Evolutionary conservation across 2,329 filamentous ascomycete species (phyloP), one percentile per base, ranked within the genome.

Genomic region (Madurella mycetomatis): DNA sequence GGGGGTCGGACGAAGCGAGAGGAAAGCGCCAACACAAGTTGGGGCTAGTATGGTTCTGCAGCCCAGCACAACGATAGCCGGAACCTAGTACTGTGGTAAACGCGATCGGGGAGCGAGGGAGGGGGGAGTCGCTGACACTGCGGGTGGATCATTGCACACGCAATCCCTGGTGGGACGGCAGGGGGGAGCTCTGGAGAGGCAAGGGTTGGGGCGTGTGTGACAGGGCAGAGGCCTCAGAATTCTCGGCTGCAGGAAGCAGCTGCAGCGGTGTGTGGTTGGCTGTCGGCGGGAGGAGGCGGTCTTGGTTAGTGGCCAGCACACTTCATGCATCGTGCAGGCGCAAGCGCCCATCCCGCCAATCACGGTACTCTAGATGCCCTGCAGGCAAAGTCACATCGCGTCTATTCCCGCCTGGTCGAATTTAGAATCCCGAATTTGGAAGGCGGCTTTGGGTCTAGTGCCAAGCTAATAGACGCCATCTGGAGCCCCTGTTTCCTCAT

Each of bases 341-440:
- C 70, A 72, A 72, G 71, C 71, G 71, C 71, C 67, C 57, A 63
- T 53, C 51, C 51, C 54, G 25, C 66, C 64, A 67, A 68, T 68
- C 2, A 37, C 4, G 19, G 42, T 41, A 12, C 19, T 9, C 48
- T 19, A 32, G 49, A 45, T 34, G 58, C 53, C 52, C 56, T 62
- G 60, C 58, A 56, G 47, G 31, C 52, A 49, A 46, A 55, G 59
- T 65, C 63, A 65, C 63, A 63, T 60, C 63, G 63, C 63, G 63
- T 59, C 63, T 64, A 64, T 59, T 57, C 32, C 53, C 47, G 45
- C 51, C 49, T 51, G 54, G 47, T 44, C 46, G 30, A 41, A 57
- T 61, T 59, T 56, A 56, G 56, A 41, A 47, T n/a, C 15, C 44
- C 52, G 32, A 42, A 55, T 55, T 48, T 19, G 56, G 49, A 43